Conservation (phyloP, 1,284 basidiomycete species). For the Sphaerobolus stellatus region DNA sequence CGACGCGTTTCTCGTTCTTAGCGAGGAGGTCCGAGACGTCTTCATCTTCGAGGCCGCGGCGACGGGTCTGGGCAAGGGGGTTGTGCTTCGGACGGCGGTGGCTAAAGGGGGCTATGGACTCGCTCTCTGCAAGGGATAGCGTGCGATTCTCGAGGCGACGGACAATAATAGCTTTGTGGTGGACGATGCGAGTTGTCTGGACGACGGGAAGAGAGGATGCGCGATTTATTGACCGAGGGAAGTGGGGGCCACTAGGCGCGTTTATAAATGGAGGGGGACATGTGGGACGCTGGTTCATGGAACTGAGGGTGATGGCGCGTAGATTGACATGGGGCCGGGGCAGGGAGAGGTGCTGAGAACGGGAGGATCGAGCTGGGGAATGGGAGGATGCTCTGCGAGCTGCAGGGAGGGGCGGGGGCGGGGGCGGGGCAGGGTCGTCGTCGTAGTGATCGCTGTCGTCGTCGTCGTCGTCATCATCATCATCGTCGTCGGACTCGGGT, state of each 20-base stretch:
- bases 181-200: slow-evolving; percentile 43
- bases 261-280: slow-evolving; percentile 28
- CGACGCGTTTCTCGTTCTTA: slow-evolving; percentile 32
- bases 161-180: slow-evolving; percentile 54
- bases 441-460: slow-evolving; percentile 17
- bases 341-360: slow-evolving; percentile 35
- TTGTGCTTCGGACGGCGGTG: slow-evolving; percentile 34
- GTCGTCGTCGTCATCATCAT: slow-evolving; percentile 22
- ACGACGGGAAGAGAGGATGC: slow-evolving; percentile 36
- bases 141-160: slow-evolving; percentile 41
- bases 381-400: slow-evolving; percentile 41
- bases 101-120: slow-evolving; percentile 49
- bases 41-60: slow-evolving; percentile 43
- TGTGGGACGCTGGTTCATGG: slow-evolving; percentile 7
- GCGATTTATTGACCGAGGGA: slow-evolving; percentile 62
- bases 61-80: slow-evolving; percentile 21
- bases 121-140: slow-evolving; percentile 45
- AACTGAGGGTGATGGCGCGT: slow-evolving; percentile 2
- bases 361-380: not conserved
- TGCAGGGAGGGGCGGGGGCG: slow-evolving; percentile 26
- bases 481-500: slow-evolving; percentile 26
- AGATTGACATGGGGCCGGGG: slow-evolving; percentile 43
- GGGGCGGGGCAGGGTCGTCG: slow-evolving; percentile 28
- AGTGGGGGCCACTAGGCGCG: slow-evolving; percentile 42
- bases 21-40: slow-evolving; percentile 38